Evolutionary conservation across 2,329 filamentous ascomycete genomes (phyloP).

Genomic region (Fusarium oxysporum): DNA sequence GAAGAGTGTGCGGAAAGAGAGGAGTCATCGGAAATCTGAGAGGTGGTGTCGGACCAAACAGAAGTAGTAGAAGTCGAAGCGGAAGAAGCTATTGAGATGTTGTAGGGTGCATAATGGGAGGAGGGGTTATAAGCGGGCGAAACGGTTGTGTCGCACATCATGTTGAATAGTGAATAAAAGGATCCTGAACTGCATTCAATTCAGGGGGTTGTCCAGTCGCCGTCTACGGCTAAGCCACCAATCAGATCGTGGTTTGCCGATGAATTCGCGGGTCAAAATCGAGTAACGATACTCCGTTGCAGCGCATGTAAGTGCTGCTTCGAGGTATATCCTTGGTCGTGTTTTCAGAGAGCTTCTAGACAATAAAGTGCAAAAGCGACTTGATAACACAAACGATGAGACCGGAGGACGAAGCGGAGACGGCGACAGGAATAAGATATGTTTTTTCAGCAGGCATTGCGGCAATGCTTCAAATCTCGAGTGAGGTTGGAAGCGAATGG

Average conservation of each 20-base stretch:
- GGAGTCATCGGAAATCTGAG: slow-evolving; percentile 76
- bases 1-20: slow-evolving; percentile 72
- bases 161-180: slow-evolving; percentile 60
- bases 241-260: slow-evolving; percentile 57
- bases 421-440: slow-evolving; percentile 69
- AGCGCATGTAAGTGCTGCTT: slow-evolving; percentile 51
- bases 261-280: slow-evolving; percentile 51
- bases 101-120: slow-evolving; percentile 69
- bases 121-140: slow-evolving; percentile 63
- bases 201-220: slow-evolving; percentile 63
- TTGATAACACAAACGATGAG: slow-evolving; percentile 66
- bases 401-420: slow-evolving; percentile 71
- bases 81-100: slow-evolving; percentile 77
- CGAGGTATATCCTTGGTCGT: slow-evolving; percentile 57
- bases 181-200: slow-evolving; percentile 50
- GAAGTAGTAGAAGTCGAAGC: slow-evolving; percentile 82
- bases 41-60: slow-evolving; percentile 79
- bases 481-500: slow-evolving; percentile 43
- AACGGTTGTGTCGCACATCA: slow-evolving; percentile 66
- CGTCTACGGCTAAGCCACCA: slow-evolving; percentile 63
- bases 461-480: slow-evolving; percentile 50
- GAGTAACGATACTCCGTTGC: slow-evolving; percentile 55
- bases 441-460: slow-evolving; percentile 70
- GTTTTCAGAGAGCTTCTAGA: slow-evolving; percentile 58
- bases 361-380: slow-evolving; percentile 53